Evolutionary conservation across 2,329 filamentous ascomycete genomes (phyloP), one percentile per base, ranked within the genome.

Genomic region (Colletotrichum higginsianum): DNA sequence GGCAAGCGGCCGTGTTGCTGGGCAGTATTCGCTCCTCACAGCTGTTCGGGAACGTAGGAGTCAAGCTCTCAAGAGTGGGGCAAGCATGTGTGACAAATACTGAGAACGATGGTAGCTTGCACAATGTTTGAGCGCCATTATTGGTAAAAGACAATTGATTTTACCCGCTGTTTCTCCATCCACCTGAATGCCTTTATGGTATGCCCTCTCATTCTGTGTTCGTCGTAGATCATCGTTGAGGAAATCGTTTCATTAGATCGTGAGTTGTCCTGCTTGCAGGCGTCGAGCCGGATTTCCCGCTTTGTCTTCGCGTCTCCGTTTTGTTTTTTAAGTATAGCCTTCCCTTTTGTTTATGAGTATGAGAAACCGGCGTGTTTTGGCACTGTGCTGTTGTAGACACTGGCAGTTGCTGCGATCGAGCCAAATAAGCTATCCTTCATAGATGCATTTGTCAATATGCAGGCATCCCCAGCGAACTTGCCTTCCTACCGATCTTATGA

Each of bases 241-340:
- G 18, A 49, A 49, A 64, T 63, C 18, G 49, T 50, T 55, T 71
- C 68, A 30, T 71, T 21, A 47, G 40, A 38, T 71, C 46, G 68
- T 68, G 57, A 63, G 65, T 40, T 58, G 44, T 68, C 38, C 56
- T 67, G 68, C 38, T 60, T 68, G 60, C 58, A 68, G 58, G 44
- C 42, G 44, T 44, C 35, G 63, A 50, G 56, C 42, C 40, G 42
- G 26, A 60, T 26, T 26, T 13, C 23, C 58, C 26, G 26, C 53
- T 63, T 46, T 23, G 58, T 12, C 9, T 15, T 47, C 15, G 56
- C 56, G 50, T 57, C 42, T 67, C 64, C 38, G 30, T 44, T 46
- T 44, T 38, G 40, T 42, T 63, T 66, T 60, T 71, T 63, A 52
- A 64, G 38, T 68, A 71, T 71, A 62, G 66, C 65, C 68, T 62